Evolutionary conservation across 768 basidiomycete species (phyloP), one percentile per base, ranked within the genome.

Genomic region (Lactifluus subvellereus): DNA sequence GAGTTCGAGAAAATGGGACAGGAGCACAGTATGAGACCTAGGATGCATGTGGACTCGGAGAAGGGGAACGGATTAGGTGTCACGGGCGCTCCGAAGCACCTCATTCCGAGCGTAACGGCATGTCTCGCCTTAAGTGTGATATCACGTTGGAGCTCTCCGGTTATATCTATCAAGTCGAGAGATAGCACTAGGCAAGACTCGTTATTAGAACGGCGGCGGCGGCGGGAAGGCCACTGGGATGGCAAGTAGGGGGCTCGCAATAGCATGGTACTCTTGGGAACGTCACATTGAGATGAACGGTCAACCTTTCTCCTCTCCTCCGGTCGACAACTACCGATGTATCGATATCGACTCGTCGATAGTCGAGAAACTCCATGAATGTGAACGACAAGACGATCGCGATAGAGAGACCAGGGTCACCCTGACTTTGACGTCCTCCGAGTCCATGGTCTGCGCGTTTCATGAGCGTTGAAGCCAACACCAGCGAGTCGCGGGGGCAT

Each of bases 401-500:
- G 64, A 91, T 85, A 37, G 95, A 27, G 27, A 91, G 68, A 96
- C 74, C 69, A 98, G 78, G 33, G 97, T 98, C 75, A 99, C 95
- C 82, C 94, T 94, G 77, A 99, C 92, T 78, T 98, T 98, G 66
- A 99, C 97, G 80, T 99, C 97, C 72, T 98, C 97, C n/a, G n/a
- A n/a, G n/a, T n/a, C n/a, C 74, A 92, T 92, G 42, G 97, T 98
- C 96, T 99, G 70, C 5, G 27, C 30, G 35, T 38, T 27, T 54
- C 16, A 42, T 50, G 53, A 49, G 42, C 45, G 30, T 51, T 48
- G 2, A 18, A 50, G 5, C 4, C 3, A 2, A 40, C 7, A 32
- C 33, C 30, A 9, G 53, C 18, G 13, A 37, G n/a, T 16, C 27
- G 37, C 27, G 9, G 2, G 32, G 14, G 35, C 27, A 16, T 16